Evolutionary conservation across 108 stramenopile species (phyloP), one percentile per base, ranked within the genome.

Genomic region (Craspedostauros australis): DNA sequence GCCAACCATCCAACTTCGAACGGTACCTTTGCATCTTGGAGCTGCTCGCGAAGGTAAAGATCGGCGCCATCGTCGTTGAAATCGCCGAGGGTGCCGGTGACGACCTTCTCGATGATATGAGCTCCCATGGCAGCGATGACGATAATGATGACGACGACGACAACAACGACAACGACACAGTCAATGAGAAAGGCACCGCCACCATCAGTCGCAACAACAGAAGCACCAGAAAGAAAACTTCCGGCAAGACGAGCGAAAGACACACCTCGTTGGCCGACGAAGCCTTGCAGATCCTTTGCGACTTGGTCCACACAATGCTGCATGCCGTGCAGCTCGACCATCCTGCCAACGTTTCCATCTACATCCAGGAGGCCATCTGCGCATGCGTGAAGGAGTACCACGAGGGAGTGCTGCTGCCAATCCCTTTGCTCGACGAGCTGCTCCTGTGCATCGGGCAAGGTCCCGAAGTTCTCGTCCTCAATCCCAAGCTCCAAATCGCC

Each of bases 351-450:
- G 65, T 93, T 19, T 42, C 42, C 7, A 62, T 63, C 29, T 39
- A 36, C 54, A 79, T 63, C 59, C 84, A 65, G 63, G 46, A 44
- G 20, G 79, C 86, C 14, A 62, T 89, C 1, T 47, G 62, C 0
- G 79, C 75, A 0, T 84, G 79, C 44, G 30, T 93, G 33, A 86
- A 89, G 45, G 91, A 93, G 55, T 93, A 82, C 46, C 68, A 80
- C 51, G 61, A 56, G 18, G 39, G 38, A 11, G 54, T 46, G 26
- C 23, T 56, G 2, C 14, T 91, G 11, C 91, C 91, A 31, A 68
- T 72, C 22, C 38, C 69, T 3, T 44, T 93, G 8, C 50, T 93
- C 46, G 91, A 93, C 54, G 85, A 87, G 46, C 15, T 93, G 12
- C 49, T 93, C 26, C 25, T 72, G 16, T 68, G 56, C 41, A 58